Percentiles rank a stretch among this genome's conserved stretches.
These are phyloP conservation scores for Grosmannia huntii DNA, from an alignment of 2,329 filamentous ascomycete genomes.

Conservation along the genomic window DNA sequence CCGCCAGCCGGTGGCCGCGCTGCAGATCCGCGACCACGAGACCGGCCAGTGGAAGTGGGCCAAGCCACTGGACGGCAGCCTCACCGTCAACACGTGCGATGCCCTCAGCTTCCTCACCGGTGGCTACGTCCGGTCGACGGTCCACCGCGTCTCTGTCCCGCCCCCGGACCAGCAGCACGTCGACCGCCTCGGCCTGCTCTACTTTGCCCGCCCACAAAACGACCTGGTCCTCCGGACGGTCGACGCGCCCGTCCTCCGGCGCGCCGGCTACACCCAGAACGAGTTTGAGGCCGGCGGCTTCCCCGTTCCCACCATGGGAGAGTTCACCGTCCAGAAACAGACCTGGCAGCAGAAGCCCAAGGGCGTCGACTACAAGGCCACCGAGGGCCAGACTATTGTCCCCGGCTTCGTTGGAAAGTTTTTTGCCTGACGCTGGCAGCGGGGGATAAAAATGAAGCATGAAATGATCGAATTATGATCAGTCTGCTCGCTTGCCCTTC, in stretches of 20 bases:
- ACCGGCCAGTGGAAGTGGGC: constrained; percentile 30
- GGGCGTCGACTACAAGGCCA: background rate
- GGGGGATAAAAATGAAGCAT: background rate
- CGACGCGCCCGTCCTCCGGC: constrained; percentile 21
- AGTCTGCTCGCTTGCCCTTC: too few species aligned
- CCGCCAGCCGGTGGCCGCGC: constrained; percentile 38
- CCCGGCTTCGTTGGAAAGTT: background rate
- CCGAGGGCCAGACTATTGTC: constrained; percentile 1
- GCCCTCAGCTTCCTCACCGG: constrained; percentile 31
- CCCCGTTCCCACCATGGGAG: constrained; percentile 1
- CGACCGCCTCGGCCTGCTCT: constrained; percentile 35
- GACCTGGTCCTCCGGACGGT: constrained; percentile 23
- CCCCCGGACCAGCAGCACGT: constrained; percentile 30
- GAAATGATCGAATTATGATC: background rate
- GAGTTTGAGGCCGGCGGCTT: constrained; percentile 17
- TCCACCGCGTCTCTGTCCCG: constrained; percentile 21
- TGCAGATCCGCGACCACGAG: constrained; percentile 31
- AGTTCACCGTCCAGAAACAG: constrained; percentile 2
- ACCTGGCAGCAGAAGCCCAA: constrained; percentile 1
- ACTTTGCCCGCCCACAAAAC: constrained; percentile 34
- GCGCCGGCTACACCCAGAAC: constrained; percentile 20
- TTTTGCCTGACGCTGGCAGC: background rate
- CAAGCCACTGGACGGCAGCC: constrained; percentile 28
- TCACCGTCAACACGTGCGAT: constrained; percentile 35
- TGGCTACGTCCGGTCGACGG: constrained; percentile 24